Evolutionary conservation across 2,329 filamentous ascomycete species (phyloP).

Genomic region (Diaporthe sp.): DNA sequence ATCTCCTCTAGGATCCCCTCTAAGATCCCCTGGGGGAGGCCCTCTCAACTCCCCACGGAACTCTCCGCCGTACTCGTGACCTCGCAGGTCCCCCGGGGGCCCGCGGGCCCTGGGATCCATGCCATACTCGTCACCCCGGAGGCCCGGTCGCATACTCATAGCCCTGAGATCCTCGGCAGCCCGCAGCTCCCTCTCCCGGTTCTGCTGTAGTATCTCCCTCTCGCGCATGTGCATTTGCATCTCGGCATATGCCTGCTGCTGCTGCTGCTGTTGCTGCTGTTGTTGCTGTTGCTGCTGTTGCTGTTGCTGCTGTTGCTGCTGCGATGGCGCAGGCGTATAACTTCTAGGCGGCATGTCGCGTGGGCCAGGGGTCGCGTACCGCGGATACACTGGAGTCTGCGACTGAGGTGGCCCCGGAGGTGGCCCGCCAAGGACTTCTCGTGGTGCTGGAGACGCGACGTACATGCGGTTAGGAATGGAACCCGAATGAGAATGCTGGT

Average conservation of each 20-base stretch:
- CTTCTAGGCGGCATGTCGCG: constrained; percentile 37
- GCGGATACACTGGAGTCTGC: constrained; percentile 33
- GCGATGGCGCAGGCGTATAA: constrained; percentile 36
- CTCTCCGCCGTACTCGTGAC: constrained; percentile 26
- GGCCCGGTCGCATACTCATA: constrained; percentile 37
- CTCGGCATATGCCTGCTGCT: constrained; percentile 29
- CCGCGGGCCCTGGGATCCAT: constrained; percentile 33
- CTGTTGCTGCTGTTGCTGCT: constrained; percentile 27
- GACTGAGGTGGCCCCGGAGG: constrained; percentile 35
- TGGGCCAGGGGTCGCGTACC: constrained; percentile 38
- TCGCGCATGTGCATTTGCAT: constrained; percentile 37
- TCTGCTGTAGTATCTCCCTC: constrained; percentile 31
- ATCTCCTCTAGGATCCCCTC: constrained; percentile 5
- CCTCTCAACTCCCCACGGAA: constrained; percentile 38
- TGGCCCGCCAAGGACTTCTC: constrained; percentile 37
- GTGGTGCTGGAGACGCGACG: constrained; percentile 33
- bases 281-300: constrained; percentile 16
- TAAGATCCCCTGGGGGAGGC: constrained; percentile 12
- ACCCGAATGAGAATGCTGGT: constrained; percentile 40
- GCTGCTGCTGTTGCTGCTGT: constrained; percentile 26
- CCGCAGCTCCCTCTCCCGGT: constrained; percentile 32
- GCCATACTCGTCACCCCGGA: constrained; percentile 27
- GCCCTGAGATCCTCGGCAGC: constrained; percentile 35
- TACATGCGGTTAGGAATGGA: constrained; percentile 37
- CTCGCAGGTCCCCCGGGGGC: constrained; percentile 21